Evolutionary conservation across 495 filamentous ascomycete species (phyloP), one percentile per base, ranked within the genome.

Genomic region (Aspergillus sclerotiicarbonarius): DNA sequence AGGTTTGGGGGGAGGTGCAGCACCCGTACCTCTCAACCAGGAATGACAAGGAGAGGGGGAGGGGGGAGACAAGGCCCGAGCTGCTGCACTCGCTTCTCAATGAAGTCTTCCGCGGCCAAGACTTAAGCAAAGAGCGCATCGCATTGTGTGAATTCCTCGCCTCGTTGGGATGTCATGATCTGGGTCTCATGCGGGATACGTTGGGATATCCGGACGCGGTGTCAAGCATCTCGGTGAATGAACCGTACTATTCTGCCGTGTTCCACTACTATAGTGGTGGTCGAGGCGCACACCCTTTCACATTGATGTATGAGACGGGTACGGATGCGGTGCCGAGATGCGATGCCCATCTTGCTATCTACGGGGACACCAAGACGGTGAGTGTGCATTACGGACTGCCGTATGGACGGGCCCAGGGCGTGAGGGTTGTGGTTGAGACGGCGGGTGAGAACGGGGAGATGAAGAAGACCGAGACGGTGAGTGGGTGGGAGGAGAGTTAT

Each of bases 331-430:
- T 87, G 2, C 80, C 83, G 6, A 57, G 74, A 0, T 84, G 83
- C 52, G 84, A 87, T 61, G 79, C 84, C 0, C 80, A 83, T 63
- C 51, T 87, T 2, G 77, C 75, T 8, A 69, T 86, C 1, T 85
- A 83, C 57, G 74, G 75, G 3, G 62, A 71, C 44, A 65, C 65
- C 4, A 86, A 85, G 70, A 74, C 72, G 0, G 50, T 76, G 8
- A 71, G 58, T 15, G 62, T 86, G 3, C 49, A 75, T 35, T 85
- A 82, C 61, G 74, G 84, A 33, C 78, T 82, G 0, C 83, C 82
- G 0, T 80, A 77, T 57, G 72, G 80, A 0, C 76, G 74, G 44
- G 78, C 71, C 0, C 65, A 75, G n/a, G 75, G 73, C 0, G 73
- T 82, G 52, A 72, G 61, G 12, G 74, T 84, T 51, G 70, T 68